Percentiles rank a stretch among this genome's conserved stretches.
Evolutionary conservation across 495 filamentous ascomycete genomes (phyloP).

Genomic region (Trichoderma orchidacearum): DNA sequence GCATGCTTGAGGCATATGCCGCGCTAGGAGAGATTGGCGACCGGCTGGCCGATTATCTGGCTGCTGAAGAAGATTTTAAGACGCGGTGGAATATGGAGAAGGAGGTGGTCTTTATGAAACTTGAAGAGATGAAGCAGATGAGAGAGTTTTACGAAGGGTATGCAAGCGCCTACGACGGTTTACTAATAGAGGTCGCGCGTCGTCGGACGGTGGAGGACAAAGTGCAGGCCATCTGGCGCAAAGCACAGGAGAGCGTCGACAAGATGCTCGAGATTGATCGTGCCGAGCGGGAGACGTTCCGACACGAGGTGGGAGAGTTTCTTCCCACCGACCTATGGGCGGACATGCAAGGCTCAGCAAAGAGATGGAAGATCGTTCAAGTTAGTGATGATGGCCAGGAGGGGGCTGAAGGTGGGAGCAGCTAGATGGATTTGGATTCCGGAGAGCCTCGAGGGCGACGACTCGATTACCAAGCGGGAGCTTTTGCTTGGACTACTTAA

Average conservation of each 20-base stretch:
- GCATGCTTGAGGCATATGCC: slow-evolving; percentile 43
- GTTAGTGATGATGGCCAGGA: slow-evolving; percentile 8
- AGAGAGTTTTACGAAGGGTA: slow-evolving; percentile 73
- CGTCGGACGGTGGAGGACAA: slow-evolving; percentile 55
- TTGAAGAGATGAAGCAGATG: slow-evolving; percentile 61
- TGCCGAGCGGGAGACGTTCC: slow-evolving; percentile 63
- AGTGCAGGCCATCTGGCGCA: slow-evolving; percentile 58
- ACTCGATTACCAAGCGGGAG: not conserved
- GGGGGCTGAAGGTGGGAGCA: not conserved
- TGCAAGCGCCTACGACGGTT: slow-evolving; percentile 63
- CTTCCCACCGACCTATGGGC: slow-evolving; percentile 87
- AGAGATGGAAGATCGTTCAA: slow-evolving; percentile 28
- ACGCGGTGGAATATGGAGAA: slow-evolving; percentile 64
- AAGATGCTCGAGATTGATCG: slow-evolving; percentile 63
- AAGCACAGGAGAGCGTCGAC: slow-evolving; percentile 61
- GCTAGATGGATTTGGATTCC: not conserved
- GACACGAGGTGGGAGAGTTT: slow-evolving; percentile 69
- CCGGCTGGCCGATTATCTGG: slow-evolving; percentile 52
- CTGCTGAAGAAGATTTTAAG: slow-evolving; percentile 56
- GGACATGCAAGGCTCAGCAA: slow-evolving; percentile 33
- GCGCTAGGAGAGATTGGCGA: slow-evolving; percentile 55
- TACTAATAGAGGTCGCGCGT: slow-evolving; percentile 71
- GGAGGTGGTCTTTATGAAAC: slow-evolving; percentile 46
- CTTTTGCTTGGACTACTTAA: not conserved
- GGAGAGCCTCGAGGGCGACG: too few species aligned